These are phyloP conservation scores for Dendrobium chrysotoxum DNA, from an alignment of 106 monocot species.

Conservation along the genomic window DNA sequence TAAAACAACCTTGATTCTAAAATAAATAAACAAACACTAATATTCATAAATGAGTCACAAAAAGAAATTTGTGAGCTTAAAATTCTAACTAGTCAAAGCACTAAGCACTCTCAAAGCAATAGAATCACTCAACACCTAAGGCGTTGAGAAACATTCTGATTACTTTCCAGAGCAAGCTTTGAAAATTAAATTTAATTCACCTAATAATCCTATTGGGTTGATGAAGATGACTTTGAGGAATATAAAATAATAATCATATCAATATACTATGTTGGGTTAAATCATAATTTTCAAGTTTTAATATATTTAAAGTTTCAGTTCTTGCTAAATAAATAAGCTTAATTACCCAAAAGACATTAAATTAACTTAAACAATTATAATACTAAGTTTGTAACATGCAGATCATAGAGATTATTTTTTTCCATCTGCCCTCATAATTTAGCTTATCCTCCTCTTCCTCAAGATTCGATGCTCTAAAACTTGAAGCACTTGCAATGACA, in stretches of 20 bases:
- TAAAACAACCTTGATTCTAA: not conserved
- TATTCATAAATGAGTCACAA: not conserved
- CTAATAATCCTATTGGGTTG: not conserved
- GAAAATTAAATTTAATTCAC: not conserved
- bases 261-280: not conserved
- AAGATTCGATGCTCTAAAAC: not conserved
- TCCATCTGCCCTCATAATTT: not conserved
- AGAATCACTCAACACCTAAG: not conserved
- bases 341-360: not conserved
- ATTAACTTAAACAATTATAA: not conserved
- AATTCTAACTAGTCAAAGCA: not conserved
- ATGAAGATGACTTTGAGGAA: not conserved
- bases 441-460: not conserved
- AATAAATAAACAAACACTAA: not conserved
- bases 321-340: not conserved
- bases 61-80: not conserved
- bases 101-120: not conserved
- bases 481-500: not conserved
- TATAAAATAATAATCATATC: not conserved
- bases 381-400: not conserved
- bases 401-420: not conserved
- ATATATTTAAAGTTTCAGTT: not conserved
- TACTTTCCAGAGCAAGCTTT: not conserved
- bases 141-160: not conserved
- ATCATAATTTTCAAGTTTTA: not conserved